Evolutionary conservation across 2,329 filamentous ascomycete genomes (phyloP).

Genomic region (Penicillium sp.): DNA sequence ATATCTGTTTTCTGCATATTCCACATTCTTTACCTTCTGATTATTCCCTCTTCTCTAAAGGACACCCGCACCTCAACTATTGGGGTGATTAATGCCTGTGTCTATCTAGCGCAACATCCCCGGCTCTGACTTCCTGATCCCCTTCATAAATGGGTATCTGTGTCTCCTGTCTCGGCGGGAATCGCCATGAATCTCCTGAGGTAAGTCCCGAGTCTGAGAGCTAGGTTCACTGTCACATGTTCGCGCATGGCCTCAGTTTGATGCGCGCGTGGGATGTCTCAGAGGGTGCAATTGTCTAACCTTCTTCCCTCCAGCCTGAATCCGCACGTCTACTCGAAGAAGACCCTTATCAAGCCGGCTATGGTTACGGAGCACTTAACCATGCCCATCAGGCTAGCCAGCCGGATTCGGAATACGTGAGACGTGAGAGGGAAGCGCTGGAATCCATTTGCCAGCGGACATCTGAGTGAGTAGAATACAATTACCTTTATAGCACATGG

Average conservation of each 20-base stretch:
- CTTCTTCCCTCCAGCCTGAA: constrained; percentile 31
- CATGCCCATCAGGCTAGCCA: constrained; percentile 37
- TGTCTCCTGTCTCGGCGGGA: constrained; percentile 43
- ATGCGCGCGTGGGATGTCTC: constrained; percentile 10
- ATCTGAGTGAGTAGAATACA: constrained; percentile 41
- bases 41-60: background rate
- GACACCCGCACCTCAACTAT: constrained; percentile 12
- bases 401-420: constrained; percentile 43
- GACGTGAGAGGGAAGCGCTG: constrained; percentile 45
- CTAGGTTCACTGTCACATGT: constrained; percentile 1
- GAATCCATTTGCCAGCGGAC: constrained; percentile 48
- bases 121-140: background rate
- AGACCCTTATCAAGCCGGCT: constrained; percentile 45
- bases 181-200: constrained; percentile 40
- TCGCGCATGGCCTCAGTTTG: constrained; percentile 13
- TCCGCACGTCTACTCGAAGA: constrained; percentile 47
- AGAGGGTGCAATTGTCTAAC: constrained; percentile 11
- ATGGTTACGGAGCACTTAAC: constrained; percentile 44
- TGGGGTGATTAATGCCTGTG: constrained; percentile 22
- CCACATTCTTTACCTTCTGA: constrained; percentile 16
- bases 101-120: constrained; percentile 13
- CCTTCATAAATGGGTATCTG: constrained; percentile 44
- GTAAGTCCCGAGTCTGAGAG: constrained; percentile 18
- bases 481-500: background rate
- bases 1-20: constrained; percentile 7